Base-by-base conservation (phyloP, 768 basidiomycete genomes). In the Pulveroboletus sp. region DNA sequence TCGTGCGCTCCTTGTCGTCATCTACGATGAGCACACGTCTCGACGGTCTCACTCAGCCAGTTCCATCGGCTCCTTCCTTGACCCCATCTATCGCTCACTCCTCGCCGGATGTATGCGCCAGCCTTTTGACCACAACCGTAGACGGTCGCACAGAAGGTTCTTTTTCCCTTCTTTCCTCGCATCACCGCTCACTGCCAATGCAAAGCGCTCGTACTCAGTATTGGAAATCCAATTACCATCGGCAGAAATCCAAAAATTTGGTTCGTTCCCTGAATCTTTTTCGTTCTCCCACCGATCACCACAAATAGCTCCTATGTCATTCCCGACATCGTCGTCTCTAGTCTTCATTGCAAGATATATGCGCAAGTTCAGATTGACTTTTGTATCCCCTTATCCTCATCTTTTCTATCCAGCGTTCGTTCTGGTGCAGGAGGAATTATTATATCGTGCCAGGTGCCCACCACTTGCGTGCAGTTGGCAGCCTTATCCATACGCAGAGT, bases 311-410 rank as follows among this genome's bases (percentile, higher is more conserved):
- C 85, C 34, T 92, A 90, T 56, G 76, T 87, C 24, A 70, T 90
- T 25, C 61, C 76, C 17, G 82, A 87, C 43, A 59, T 69, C 14
- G 74, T 79, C 34, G 81, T 90, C 17, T 92, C 89, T 5, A 79
- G 75, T 40, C 57, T 87, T 31, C 85, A 88, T 63, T 90, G 85
- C 74, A 86, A 84, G 64, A 66, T 87, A 75, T 84, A 88, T 78
- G 89, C 85, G 89, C 86, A 58, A 63, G 78, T 71, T 6, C 36
- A 35, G 16, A 40, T 35, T 0, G 31, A 8, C 8, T 52, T 40
- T 25, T 24, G 1, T 19, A 23, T 25, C 0, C 29, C 7, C 4
- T 13, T 37, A 21, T 8, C 8, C 38, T 53, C 38, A 46, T 37
- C 3, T 10, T 27, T 34, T 47, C 20, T 29, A 32, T 44, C 19